A percentile compares a stretch with the other conserved stretches of the same genome.
phyloP scores from a whole-genome alignment of 139 green algal genomes.

The Chlamydomonas sp. region DNA sequence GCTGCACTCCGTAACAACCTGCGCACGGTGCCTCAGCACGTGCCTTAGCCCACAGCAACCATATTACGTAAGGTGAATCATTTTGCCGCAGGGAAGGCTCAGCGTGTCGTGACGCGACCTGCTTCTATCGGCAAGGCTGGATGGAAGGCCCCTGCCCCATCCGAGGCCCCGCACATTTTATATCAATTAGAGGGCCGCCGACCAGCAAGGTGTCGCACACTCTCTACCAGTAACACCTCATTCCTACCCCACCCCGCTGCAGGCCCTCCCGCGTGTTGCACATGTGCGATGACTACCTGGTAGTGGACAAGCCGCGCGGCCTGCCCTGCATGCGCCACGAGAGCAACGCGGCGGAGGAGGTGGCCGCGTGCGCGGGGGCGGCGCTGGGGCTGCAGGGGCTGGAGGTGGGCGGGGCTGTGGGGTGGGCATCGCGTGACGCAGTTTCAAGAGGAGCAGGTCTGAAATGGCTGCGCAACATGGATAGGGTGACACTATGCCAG shows the following conservation, averaged over 20 bases:
- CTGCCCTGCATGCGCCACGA: constrained; percentile 49
- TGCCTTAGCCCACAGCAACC: background rate
- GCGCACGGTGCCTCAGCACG: background rate
- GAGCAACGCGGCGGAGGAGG: constrained; percentile 46
- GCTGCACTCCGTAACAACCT: background rate
- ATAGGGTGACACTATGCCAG: background rate
- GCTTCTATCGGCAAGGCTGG: background rate
- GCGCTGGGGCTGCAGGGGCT: constrained; percentile 13
- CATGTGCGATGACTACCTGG: constrained; percentile 11
- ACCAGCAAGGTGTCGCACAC: too few relatives aligned
- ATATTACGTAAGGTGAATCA: background rate
- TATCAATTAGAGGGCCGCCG: too few relatives aligned
- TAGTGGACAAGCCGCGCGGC: constrained; percentile 44
- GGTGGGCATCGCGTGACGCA: background rate
- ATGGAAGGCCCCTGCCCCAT: background rate
- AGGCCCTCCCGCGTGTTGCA: constrained; percentile 21
- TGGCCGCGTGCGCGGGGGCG: constrained; percentile 16
- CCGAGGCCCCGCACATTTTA: too few relatives aligned
- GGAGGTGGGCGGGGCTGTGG: background rate
- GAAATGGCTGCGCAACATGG: background rate
- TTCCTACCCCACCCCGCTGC: background rate
- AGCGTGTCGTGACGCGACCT: background rate
- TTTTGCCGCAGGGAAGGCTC: background rate
- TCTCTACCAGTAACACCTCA: background rate
- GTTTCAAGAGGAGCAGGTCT: background rate